phyloP scores from a whole-genome alignment of 345 rosid genomes.

The Boechera retrofracta region DNA sequence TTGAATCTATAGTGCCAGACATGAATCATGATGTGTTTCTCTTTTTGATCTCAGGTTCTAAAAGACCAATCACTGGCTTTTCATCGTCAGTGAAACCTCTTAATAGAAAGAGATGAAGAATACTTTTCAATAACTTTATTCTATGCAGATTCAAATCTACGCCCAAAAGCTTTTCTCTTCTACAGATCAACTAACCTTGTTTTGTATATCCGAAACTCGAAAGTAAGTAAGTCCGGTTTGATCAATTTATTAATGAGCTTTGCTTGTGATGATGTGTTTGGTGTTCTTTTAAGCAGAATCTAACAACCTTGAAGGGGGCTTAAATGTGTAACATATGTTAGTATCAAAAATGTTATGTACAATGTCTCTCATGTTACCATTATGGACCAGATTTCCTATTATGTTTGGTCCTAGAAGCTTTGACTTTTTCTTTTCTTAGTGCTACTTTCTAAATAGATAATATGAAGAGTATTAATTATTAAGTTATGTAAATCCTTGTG shows the following conservation, averaged over 20 bases:
- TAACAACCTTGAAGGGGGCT: not conserved
- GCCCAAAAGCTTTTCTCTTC: constrained; percentile 8
- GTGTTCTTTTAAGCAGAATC: not conserved
- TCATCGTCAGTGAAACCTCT: constrained; percentile 6
- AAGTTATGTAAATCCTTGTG: not conserved
- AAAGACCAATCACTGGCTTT: not conserved
- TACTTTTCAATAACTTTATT: not conserved
- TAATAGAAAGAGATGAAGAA: constrained; percentile 3
- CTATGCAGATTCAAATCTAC: not conserved
- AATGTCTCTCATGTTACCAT: not conserved
- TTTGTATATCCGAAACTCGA: not conserved
- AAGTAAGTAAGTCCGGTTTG: not conserved
- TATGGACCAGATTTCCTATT: not conserved
- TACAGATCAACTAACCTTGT: constrained; percentile 1
- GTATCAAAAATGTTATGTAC: not conserved
- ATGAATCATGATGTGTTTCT: not conserved
- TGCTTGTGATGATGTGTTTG: not conserved
- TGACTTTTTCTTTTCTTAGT: not conserved
- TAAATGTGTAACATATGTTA: not conserved
- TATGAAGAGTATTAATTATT: not conserved
- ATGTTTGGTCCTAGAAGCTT: not conserved
- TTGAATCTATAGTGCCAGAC: too few relatives aligned
- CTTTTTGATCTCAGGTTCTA: constrained; percentile 5
- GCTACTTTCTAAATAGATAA: not conserved
- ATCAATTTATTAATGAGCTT: not conserved